phyloP scores from a whole-genome alignment of 2,329 filamentous ascomycete genomes.

The Arthrobotrys pseudoclavata region DNA sequence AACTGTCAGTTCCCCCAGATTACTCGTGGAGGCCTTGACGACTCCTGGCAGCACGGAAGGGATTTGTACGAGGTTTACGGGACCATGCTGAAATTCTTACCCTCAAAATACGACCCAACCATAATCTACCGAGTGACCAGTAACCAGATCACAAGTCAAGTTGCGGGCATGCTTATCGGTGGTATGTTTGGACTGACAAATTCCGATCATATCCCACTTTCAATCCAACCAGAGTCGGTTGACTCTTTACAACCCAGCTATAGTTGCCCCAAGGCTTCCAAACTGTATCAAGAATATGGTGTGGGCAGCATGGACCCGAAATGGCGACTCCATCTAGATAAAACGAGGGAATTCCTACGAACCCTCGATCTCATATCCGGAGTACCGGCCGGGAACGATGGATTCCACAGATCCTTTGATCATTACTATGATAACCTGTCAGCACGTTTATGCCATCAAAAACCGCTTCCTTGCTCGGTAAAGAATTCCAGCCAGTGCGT shows the following conservation, averaged over 20 bases:
- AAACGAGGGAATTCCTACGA: slow-evolving; percentile 71
- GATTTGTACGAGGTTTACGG: slow-evolving; percentile 84
- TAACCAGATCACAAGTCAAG: slow-evolving; percentile 85
- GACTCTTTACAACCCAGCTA: slow-evolving; percentile 84
- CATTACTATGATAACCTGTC: slow-evolving; percentile 90
- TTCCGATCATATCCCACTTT: slow-evolving; percentile 67
- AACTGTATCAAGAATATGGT: slow-evolving; percentile 66
- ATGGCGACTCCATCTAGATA: slow-evolving; percentile 77
- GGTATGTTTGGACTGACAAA: slow-evolving; percentile 74
- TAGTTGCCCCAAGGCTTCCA: slow-evolving; percentile 71
- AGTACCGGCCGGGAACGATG: slow-evolving; percentile 71
- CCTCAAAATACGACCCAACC: slow-evolving; percentile 68
- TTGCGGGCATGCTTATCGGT: slow-evolving; percentile 79
- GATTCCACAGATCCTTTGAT: slow-evolving; percentile 80
- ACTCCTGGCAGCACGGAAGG: slow-evolving; percentile 81
- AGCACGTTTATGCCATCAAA: slow-evolving; percentile 80
- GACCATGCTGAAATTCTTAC: slow-evolving; percentile 77
- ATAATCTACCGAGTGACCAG: slow-evolving; percentile 81
- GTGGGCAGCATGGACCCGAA: slow-evolving; percentile 68
- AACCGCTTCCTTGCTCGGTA: slow-evolving; percentile 77
- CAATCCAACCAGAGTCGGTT: slow-evolving; percentile 71
- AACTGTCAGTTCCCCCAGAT: slow-evolving; percentile 87
- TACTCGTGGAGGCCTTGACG: slow-evolving; percentile 77
- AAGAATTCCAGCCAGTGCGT: slow-evolving; percentile 73
- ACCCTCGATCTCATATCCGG: slow-evolving; percentile 78